Conservation (phyloP, 129 eudicot genomes). For the carrot (Daucus carota) region DNA sequence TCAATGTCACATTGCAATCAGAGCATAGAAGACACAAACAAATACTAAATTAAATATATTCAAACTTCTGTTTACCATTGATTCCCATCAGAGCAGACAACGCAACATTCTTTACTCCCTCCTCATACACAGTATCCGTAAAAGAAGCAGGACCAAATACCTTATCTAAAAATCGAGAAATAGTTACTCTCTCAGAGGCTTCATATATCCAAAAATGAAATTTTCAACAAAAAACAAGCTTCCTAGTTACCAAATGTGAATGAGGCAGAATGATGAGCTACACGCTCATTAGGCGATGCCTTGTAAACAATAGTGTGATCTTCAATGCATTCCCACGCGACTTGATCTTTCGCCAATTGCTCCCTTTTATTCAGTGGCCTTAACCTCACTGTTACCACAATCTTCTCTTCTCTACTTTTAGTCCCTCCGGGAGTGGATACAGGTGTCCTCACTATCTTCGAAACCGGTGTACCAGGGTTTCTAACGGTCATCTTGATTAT, state of each 20-base stretch:
- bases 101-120: constrained; percentile 86
- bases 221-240: neutral
- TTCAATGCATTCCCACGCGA: constrained; percentile 89
- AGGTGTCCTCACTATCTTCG: constrained; percentile 65
- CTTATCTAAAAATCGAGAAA: constrained; percentile 39
- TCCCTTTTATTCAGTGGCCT: constrained; percentile 84
- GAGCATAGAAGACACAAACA: constrained; percentile 2
- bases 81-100: constrained; percentile 91
- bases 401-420: constrained; percentile 73
- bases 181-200: neutral
- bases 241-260: constrained; percentile 60
- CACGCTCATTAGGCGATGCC: constrained; percentile 51
- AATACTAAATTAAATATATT: neutral
- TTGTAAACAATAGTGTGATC: constrained; percentile 67
- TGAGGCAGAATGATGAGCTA: constrained; percentile 45
- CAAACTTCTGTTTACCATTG: constrained; percentile 45
- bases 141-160: constrained; percentile 73
- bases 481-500: constrained; percentile 43
- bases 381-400: constrained; percentile 74
- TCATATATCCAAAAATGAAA: neutral
- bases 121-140: constrained; percentile 75
- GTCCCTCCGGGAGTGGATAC: constrained; percentile 56
- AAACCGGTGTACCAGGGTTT: constrained; percentile 62
- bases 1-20: constrained; percentile 2
- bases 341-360: constrained; percentile 60